Evolutionary conservation across 2,329 filamentous ascomycete genomes (phyloP), one percentile per base, ranked within the genome.

Genomic region (Calonectria hongkongensis): DNA sequence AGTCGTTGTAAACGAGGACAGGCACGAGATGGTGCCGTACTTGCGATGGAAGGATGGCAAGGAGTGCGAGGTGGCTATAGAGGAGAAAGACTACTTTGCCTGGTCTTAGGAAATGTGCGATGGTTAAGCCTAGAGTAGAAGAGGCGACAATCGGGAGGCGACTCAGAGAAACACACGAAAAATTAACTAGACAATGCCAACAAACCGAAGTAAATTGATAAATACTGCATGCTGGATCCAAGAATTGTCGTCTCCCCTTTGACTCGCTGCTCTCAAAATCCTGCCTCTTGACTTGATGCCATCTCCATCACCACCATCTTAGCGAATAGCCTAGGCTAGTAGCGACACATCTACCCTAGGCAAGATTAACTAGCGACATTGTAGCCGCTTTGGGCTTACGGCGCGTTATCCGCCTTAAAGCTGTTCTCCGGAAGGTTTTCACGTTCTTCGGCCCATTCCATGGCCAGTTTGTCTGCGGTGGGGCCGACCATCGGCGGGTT

Each of bases 31-130:
- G 66, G 78, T 85, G 28, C 82, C 84, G 4, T 82, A 80, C 68
- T 68, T 86, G 60, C 78, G 83, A 71, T 85, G 84, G 84, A 81
- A 81, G 67, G 78, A 77, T 1, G 83, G 81, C 7, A 74, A 76
- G 58, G 72, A 74, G 41, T 71, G 68, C 21, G 70, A 76, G 18
- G 74, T 81, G 50, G 78, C 80, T 10, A 80, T 83, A 82, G 78
- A 83, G 66, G 77, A 76, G 47, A 43, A 21, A 21, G 50, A 76
- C 47, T 73, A 70, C 21, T 75, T 69, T 36, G 60, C 47, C 4
- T 73, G 54, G 60, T 62, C 54, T 58, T 76, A 74, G 48, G 54
- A 50, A 48, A 12, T 15, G 27, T 41, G 33, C 21, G 21, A 28
- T 18, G 12, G 13, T 39, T 21, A 8, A 18, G 39, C 39, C 36